Evolutionary conservation across 2,329 filamentous ascomycete genomes (phyloP).

Genomic region (Ophiostoma australiae): DNA sequence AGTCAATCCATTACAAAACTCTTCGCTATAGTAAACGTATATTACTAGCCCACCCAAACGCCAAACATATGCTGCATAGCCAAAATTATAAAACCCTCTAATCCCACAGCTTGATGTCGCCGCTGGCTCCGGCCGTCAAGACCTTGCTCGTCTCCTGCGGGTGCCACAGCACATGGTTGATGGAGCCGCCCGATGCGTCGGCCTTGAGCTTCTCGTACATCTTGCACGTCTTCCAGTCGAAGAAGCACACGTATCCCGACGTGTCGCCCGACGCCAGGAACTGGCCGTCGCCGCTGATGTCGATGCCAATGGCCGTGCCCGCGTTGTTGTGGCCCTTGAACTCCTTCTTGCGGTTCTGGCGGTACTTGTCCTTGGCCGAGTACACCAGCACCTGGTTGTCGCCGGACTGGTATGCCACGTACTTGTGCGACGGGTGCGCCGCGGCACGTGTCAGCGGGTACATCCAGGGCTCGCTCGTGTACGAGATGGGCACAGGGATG

Average conservation of each 20-base stretch:
- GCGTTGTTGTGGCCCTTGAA: slow-evolving; percentile 96
- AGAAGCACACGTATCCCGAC: slow-evolving; percentile 87
- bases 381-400: slow-evolving; percentile 98
- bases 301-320: slow-evolving; percentile 85
- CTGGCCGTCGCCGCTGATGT: slow-evolving; percentile 84
- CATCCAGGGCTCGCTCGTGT: slow-evolving; percentile 97
- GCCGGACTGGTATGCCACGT: slow-evolving; percentile 85
- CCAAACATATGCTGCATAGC: background rate
- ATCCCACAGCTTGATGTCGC: slow-evolving; percentile 90
- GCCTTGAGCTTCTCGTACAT: slow-evolving; percentile 96
- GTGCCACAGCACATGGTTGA: slow-evolving; percentile 91
- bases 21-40: background rate
- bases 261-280: slow-evolving; percentile 84
- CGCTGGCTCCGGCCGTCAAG: slow-evolving; percentile 82
- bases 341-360: slow-evolving; percentile 94
- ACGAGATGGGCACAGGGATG: slow-evolving; percentile 97
- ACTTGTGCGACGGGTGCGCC: slow-evolving; percentile 83
- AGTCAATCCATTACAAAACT: background rate
- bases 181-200: slow-evolving; percentile 71
- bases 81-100: slow-evolving; percentile 39
- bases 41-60: background rate
- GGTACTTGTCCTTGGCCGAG: slow-evolving; percentile 88
- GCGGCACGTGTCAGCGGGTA: slow-evolving; percentile 86
- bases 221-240: slow-evolving; percentile 99
- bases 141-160: slow-evolving; percentile 97